Conservation (phyloP, 805 yeast genomes). For the Cyberlindnera mycetangii region DNA sequence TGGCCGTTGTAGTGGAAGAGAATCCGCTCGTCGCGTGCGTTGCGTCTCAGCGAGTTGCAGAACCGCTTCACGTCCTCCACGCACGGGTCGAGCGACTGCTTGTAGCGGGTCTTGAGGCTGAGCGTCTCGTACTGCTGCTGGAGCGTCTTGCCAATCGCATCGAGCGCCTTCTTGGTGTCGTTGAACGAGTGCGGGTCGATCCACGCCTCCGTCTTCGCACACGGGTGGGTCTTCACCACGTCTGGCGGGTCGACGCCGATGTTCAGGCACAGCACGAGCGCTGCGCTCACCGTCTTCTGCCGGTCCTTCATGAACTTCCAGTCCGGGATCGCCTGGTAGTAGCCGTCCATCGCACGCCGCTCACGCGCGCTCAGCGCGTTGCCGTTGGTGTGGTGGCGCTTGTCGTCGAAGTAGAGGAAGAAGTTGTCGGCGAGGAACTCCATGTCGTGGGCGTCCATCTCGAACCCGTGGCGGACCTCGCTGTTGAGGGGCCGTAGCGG, state of each 20-base stretch:
- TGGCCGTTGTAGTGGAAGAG: slow-evolving; percentile 96
- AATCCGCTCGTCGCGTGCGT: slow-evolving; percentile 90
- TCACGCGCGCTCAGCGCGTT: slow-evolving; percentile 65
- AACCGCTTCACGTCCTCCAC: slow-evolving; percentile 93
- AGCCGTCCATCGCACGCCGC: slow-evolving; percentile 41
- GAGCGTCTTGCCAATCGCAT: slow-evolving; percentile 82
- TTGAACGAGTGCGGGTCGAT: slow-evolving; percentile 79
- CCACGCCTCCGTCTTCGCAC: slow-evolving; percentile 91
- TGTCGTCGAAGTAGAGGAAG: slow-evolving; percentile 84
- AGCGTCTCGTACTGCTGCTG: slow-evolving; percentile 89
- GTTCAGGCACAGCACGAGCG: slow-evolving; percentile 84
- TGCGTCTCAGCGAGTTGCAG: slow-evolving; percentile 82
- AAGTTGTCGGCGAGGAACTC: slow-evolving; percentile 60
- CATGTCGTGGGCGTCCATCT: slow-evolving; percentile 57
- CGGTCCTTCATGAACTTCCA: slow-evolving; percentile 92
- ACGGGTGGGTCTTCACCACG: slow-evolving; percentile 86
- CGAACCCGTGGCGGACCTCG: slow-evolving; percentile 68
- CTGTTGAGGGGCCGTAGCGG: slow-evolving; percentile 35
- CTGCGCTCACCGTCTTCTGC: slow-evolving; percentile 91
- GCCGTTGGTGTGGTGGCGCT: slow-evolving; percentile 88
- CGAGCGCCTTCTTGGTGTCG: slow-evolving; percentile 88
- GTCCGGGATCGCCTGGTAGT: slow-evolving; percentile 72
- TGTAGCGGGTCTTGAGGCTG: slow-evolving; percentile 82
- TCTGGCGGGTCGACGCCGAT: slow-evolving; percentile 98
- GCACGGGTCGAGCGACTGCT: slow-evolving; percentile 89